These are phyloP conservation scores for Xylaria sp. DNA, from an alignment of 2,329 filamentous ascomycete genomes.

Conservation along the genomic window DNA sequence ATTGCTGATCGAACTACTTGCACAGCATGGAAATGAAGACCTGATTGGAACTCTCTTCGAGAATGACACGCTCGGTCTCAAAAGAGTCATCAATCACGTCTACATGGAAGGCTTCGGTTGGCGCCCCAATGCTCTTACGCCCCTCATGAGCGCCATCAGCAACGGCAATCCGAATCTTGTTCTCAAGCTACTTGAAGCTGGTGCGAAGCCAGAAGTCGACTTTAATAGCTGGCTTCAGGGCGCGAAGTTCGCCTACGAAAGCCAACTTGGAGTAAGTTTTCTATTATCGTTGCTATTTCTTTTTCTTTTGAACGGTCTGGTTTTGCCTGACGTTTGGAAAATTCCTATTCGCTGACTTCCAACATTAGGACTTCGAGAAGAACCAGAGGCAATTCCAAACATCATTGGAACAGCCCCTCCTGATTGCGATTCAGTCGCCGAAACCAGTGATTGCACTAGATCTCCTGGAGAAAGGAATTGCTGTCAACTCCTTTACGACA, in stretches of 20 bases:
- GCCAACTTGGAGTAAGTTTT: conserved; percentile 31
- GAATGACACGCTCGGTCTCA: conserved; percentile 55
- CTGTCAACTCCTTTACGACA: conserved; percentile 56
- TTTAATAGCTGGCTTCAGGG: conserved; percentile 61
- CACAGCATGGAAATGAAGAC: conserved; percentile 38
- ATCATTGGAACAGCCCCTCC: conserved; percentile 57
- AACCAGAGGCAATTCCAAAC: conserved; percentile 46
- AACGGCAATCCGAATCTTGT: conserved; percentile 49
- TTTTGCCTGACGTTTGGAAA: no score
- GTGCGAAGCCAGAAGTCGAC: conserved; percentile 54
- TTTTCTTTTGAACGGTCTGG: not conserved
- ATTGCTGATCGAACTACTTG: not conserved
- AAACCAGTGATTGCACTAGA: conserved; percentile 45
- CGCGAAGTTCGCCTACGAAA: conserved; percentile 40
- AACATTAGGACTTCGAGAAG: conserved; percentile 33
- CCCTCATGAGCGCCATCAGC: conserved; percentile 55
- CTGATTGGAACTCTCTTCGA: conserved; percentile 47
- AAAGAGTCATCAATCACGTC: conserved; percentile 63
- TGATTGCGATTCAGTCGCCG: conserved; percentile 53
- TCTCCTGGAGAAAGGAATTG: conserved; percentile 58
- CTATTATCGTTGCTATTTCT: not conserved
- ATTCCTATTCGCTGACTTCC: not conserved
- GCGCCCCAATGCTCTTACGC: conserved; percentile 37
- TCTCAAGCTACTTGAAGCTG: conserved; percentile 56
- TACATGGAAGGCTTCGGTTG: conserved; percentile 37